These are phyloP conservation scores for Poterioochromonas sp. DNA, from an alignment of 352 stramenopile genomes.

Conservation along the genomic window DNA sequence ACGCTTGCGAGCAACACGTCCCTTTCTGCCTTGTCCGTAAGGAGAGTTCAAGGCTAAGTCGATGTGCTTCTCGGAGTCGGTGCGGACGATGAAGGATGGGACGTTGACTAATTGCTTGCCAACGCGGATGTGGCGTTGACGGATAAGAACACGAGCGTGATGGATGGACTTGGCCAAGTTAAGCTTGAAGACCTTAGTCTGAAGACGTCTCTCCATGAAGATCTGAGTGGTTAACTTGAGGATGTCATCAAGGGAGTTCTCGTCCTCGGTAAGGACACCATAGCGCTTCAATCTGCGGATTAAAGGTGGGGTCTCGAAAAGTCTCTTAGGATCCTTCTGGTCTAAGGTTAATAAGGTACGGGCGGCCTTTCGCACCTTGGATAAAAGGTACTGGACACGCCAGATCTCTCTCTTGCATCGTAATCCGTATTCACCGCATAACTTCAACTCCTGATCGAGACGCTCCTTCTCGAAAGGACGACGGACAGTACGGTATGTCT, in stretches of 20 bases:
- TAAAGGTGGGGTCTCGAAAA: slow-evolving; percentile 95
- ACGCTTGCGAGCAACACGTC: slow-evolving; percentile 87
- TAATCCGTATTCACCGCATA: slow-evolving; percentile 95
- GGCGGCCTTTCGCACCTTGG: slow-evolving; percentile 97
- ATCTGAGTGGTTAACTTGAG: slow-evolving; percentile 96
- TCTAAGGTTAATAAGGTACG: slow-evolving; percentile 95
- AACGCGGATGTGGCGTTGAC: slow-evolving; percentile 98
- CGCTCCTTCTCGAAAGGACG: slow-evolving; percentile 99
- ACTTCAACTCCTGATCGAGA: slow-evolving; percentile 96
- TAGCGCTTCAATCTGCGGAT: slow-evolving; percentile 91
- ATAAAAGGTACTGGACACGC: slow-evolving; percentile 95
- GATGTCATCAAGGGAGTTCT: slow-evolving; percentile 95
- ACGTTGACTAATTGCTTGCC: slow-evolving; percentile 97
- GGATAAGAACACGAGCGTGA: slow-evolving; percentile 97
- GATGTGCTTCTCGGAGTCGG: slow-evolving; percentile 99
- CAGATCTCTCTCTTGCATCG: slow-evolving; percentile 99
- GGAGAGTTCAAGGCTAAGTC: slow-evolving; percentile 94
- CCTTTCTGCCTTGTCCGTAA: slow-evolving; percentile 90
- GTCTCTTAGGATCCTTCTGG: slow-evolving; percentile 92
- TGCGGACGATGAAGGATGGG: slow-evolving; percentile 95
- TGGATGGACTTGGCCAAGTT: slow-evolving; percentile 98
- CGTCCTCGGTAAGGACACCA: slow-evolving; percentile 90
- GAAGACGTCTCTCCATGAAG: slow-evolving; percentile 93
- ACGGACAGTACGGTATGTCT: slow-evolving; percentile 96
- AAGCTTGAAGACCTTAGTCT: slow-evolving; percentile 98